Evolutionary conservation across 768 basidiomycete species (phyloP), one percentile per base, ranked within the genome.

Genomic region (Suillus variegatus): DNA sequence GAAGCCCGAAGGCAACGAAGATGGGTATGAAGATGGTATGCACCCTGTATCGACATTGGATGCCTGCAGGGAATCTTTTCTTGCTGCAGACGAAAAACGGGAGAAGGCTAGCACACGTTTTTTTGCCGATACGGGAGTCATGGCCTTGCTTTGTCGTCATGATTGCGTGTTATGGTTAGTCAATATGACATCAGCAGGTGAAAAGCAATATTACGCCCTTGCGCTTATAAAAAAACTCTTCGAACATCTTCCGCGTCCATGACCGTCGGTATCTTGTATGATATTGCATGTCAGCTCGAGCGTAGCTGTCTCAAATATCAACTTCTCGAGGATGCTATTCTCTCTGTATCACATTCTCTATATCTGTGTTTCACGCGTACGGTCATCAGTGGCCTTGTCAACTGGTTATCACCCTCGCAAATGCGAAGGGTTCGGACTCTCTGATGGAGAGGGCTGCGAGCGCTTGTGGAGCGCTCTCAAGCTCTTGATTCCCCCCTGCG

Each of bases 21-120:
- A 69, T 14, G 43, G 61, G 20, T 70, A 57, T 64, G 71, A 77
- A 57, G n/a, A 36, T 28, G 65, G 64, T 13, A 69, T 77, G 60
- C 61, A 61, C 0, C 73, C 76, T 4, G 65, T 60, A 9, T 70
- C 74, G 16, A 70, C 74, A 12, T 68, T 79, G 4, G 71, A 79
- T 69, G 77, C 56, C 3, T 80, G 79, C 61, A 46, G 70, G 32
- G 70, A 70, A 1, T 74, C 73, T 20, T 80, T 79, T 63, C 14
- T 60, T 44, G 68, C 61, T 22, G 64, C 47, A 0, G 64, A 65
- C 12, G 64, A 65, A 64, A 38, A 52, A 38, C 63, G 66, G 16
- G 57, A 60, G 22, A 65, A 64, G 58, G 76, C 74, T 2, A 61
- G 40, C 43, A 61, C 36, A 0, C 4, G n/a, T 38, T 61, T 61